Evolutionary conservation across 2,329 filamentous ascomycete genomes (phyloP).

Genomic region (Fusarium algeriense): DNA sequence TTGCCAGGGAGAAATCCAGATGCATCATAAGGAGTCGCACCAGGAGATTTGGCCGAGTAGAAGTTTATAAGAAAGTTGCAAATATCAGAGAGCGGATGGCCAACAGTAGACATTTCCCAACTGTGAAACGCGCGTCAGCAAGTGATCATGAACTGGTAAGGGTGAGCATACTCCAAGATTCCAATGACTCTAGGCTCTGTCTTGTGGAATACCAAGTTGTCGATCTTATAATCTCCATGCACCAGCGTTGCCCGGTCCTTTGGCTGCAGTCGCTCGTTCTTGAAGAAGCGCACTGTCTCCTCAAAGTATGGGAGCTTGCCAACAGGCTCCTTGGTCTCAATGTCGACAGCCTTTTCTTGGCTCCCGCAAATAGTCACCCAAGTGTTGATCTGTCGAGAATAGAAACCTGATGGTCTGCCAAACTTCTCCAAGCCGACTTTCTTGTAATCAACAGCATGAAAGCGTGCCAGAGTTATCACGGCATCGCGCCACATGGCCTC

Average conservation of each 20-base stretch:
- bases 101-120: slow-evolving; percentile 98
- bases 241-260: slow-evolving; percentile 82
- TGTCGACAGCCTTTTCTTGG: slow-evolving; percentile 80
- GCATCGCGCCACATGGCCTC: slow-evolving; percentile 88
- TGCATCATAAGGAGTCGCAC: slow-evolving; percentile 47
- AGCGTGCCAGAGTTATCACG: slow-evolving; percentile 82
- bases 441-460: slow-evolving; percentile 80
- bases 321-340: slow-evolving; percentile 80
- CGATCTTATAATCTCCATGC: slow-evolving; percentile 97
- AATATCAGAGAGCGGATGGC: slow-evolving; percentile 93
- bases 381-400: slow-evolving; percentile 85
- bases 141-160: not conserved
- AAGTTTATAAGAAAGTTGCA: slow-evolving; percentile 75
- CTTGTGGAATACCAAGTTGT: slow-evolving; percentile 90
- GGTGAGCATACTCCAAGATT: slow-evolving; percentile 78
- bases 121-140: slow-evolving; percentile 50
- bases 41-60: slow-evolving; percentile 51
- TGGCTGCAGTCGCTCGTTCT: slow-evolving; percentile 76
- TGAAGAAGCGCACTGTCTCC: slow-evolving; percentile 84
- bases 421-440: slow-evolving; percentile 77
- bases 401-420: slow-evolving; percentile 82
- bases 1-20: slow-evolving; percentile 70
- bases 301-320: slow-evolving; percentile 87
- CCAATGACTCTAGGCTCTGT: slow-evolving; percentile 90
- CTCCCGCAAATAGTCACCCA: slow-evolving; percentile 82